phyloP scores from a whole-genome alignment of 2,329 filamentous ascomycete species.

The Calonectria multiphialidica region DNA sequence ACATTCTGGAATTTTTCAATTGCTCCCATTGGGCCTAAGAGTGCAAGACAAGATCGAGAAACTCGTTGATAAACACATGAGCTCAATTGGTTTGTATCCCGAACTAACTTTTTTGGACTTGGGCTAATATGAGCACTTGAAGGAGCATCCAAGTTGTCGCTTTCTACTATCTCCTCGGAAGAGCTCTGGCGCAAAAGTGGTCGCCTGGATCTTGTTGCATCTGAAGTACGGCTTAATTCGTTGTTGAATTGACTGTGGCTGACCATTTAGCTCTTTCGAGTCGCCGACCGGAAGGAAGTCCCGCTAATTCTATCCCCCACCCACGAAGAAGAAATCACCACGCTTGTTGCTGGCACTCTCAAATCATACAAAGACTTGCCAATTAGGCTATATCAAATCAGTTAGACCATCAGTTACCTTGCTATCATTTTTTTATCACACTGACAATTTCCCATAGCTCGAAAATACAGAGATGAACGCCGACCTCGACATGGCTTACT shows the following conservation, averaged over 20 bases:
- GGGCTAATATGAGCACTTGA: constrained; percentile 26
- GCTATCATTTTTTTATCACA: too few relatives aligned
- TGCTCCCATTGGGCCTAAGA: constrained; percentile 86
- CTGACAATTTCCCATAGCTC: constrained; percentile 62
- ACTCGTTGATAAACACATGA: constrained; percentile 92
- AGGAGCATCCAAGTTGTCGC: constrained; percentile 83
- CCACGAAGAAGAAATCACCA: constrained; percentile 96
- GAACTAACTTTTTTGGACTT: background rate
- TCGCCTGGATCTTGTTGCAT: constrained; percentile 77
- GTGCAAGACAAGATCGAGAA: constrained; percentile 90
- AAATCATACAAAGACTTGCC: constrained; percentile 90
- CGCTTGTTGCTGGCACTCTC: constrained; percentile 77
- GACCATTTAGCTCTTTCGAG: constrained; percentile 76
- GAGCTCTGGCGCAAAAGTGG: constrained; percentile 86
- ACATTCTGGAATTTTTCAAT: constrained; percentile 91
- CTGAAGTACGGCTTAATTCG: constrained; percentile 69
- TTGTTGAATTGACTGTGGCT: constrained; percentile 26
- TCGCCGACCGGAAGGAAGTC: constrained; percentile 82
- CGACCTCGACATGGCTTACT: constrained; percentile 90
- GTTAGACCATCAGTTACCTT: constrained; percentile 52
- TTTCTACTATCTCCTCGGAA: constrained; percentile 89
- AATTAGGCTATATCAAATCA: constrained; percentile 89
- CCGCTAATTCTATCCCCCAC: constrained; percentile 88
- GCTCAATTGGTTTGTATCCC: constrained; percentile 67
- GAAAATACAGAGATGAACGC: constrained; percentile 95